A percentile compares a stretch with the other conserved stretches of the same genome.
Evolutionary conservation across 192 early-diverging fungal genomes (phyloP).

Genomic region (Entomortierella chlamydospora): DNA sequence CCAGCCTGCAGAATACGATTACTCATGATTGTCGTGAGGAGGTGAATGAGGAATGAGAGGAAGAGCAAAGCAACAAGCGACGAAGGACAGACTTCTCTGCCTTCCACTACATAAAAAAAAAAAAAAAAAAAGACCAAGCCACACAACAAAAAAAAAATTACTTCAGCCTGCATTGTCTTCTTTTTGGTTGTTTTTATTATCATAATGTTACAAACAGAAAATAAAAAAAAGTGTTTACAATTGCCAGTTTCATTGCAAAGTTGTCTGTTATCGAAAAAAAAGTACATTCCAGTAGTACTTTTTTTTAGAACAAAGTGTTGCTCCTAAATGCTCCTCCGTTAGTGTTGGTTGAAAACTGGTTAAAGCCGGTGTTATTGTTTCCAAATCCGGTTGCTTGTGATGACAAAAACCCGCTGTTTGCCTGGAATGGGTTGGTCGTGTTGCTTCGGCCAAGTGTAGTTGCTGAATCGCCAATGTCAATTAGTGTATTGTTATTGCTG

Average conservation of each 20-base stretch:
- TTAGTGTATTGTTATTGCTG: slow-evolving; percentile 37
- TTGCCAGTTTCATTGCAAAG: too few relatives aligned
- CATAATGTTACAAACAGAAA: slow-evolving; percentile 11
- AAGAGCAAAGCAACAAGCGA: neutral
- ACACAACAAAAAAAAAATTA: slow-evolving; percentile 8
- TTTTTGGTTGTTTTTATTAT: neutral
- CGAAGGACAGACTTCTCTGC: neutral
- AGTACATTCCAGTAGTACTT: neutral
- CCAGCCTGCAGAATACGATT: slow-evolving; percentile 43
- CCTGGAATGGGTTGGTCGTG: slow-evolving; percentile 48
- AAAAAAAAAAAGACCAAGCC: slow-evolving; percentile 10
- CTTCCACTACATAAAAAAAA: neutral
- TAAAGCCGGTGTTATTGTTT: slow-evolving; percentile 3
- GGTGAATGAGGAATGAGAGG: slow-evolving; percentile 4
- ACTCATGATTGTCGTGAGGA: slow-evolving; percentile 30
- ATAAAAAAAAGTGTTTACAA: neutral
- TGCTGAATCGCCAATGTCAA: slow-evolving; percentile 26
- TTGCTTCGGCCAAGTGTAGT: slow-evolving; percentile 21
- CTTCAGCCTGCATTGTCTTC: too few relatives aligned
- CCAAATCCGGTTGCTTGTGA: slow-evolving; percentile 44
- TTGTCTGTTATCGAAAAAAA: too few relatives aligned
- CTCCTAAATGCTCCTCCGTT: slow-evolving; percentile 32
- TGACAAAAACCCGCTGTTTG: slow-evolving; percentile 18
- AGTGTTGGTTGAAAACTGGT: slow-evolving; percentile 15
- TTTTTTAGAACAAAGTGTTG: slow-evolving; percentile 37